phyloP scores from a whole-genome alignment of 768 basidiomycete species.

The Mycena galopus region DNA sequence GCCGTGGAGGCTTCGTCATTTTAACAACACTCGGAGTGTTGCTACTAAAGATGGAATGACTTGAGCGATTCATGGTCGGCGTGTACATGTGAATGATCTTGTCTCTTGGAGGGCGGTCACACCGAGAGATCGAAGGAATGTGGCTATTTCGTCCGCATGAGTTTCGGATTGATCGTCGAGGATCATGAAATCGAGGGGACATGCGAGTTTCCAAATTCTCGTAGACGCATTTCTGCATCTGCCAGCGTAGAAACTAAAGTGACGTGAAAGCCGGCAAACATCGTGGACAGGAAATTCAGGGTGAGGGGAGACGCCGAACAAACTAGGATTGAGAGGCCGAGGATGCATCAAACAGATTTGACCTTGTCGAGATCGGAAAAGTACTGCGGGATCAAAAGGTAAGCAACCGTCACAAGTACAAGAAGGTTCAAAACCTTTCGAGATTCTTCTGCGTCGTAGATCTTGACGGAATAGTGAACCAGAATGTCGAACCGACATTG shows the following conservation, averaged over 20 bases:
- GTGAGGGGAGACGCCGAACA: constrained; percentile 69
- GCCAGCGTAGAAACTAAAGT: constrained; percentile 57
- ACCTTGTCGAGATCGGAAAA: constrained; percentile 61
- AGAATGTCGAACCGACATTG: constrained; percentile 75
- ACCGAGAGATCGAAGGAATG: constrained; percentile 57
- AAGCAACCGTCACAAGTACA: constrained; percentile 7
- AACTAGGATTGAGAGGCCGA: constrained; percentile 62
- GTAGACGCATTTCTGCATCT: constrained; percentile 60
- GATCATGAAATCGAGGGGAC: constrained; percentile 71
- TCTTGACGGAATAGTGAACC: constrained; percentile 78
- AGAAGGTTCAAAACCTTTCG: constrained; percentile 56
- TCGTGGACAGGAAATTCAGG: constrained; percentile 64
- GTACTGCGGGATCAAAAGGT: constrained; percentile 50
- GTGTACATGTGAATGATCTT: constrained; percentile 79
- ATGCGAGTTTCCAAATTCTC: constrained; percentile 44
- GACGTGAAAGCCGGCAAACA: constrained; percentile 69
- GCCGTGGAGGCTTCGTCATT: constrained; percentile 80
- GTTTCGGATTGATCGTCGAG: constrained; percentile 76
- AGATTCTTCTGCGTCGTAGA: constrained; percentile 68
- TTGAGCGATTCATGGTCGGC: constrained; percentile 71
- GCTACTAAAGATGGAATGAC: constrained; percentile 64
- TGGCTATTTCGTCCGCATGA: constrained; percentile 68
- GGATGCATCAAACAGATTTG: constrained; percentile 61
- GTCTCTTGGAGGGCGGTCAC: constrained; percentile 60
- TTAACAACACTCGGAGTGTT: constrained; percentile 69